phyloP scores from a whole-genome alignment of 352 stramenopile species.

The Pythium phragmiticola region DNA sequence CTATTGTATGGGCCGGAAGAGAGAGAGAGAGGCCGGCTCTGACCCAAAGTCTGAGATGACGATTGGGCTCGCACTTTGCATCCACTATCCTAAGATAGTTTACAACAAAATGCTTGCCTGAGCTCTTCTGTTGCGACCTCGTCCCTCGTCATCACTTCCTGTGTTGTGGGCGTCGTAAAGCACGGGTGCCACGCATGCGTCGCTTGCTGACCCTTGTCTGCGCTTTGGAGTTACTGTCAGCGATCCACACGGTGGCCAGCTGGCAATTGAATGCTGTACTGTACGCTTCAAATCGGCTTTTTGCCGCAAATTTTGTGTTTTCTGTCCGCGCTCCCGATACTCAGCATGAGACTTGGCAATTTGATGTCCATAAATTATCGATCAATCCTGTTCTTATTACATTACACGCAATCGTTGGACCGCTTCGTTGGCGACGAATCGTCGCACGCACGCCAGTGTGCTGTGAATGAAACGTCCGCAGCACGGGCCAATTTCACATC shows the following conservation, averaged over 20 bases:
- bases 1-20: not conserved
- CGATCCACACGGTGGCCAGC: not conserved
- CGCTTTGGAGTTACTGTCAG: not conserved
- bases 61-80: not conserved
- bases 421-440: not conserved
- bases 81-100: too few relatives aligned
- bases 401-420: not conserved
- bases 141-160: not conserved
- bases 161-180: not conserved
- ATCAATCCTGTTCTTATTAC: not conserved
- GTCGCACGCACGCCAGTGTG: slow-evolving; percentile 19
- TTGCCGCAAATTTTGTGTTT: too few relatives aligned
- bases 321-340: too few relatives aligned
- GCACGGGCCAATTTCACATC: slow-evolving; percentile 2
- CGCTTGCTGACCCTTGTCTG: not conserved
- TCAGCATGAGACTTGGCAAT: too few relatives aligned
- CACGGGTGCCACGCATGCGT: not conserved
- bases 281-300: too few relatives aligned
- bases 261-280: too few relatives aligned
- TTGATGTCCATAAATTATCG: too few relatives aligned
- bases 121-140: too few relatives aligned
- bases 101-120: too few relatives aligned
- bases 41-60: not conserved
- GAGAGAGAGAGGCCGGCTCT: not conserved
- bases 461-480: slow-evolving; percentile 8